Base-by-base conservation (phyloP, 2,329 filamentous ascomycete species). In the Botrytis medusae region DNA sequence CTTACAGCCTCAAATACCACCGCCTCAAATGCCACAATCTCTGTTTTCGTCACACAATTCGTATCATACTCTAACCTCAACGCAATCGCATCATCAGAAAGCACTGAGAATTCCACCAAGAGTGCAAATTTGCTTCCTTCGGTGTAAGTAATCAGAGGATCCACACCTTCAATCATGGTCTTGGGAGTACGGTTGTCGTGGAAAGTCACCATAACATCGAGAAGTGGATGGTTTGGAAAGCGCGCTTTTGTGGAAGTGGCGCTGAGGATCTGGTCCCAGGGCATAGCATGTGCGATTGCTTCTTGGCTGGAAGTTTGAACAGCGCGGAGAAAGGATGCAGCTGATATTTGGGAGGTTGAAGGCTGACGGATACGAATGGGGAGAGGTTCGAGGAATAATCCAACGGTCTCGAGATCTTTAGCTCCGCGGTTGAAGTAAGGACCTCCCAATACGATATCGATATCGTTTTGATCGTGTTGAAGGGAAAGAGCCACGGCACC, bases 261-360 rank as follows among this genome's bases (percentile, higher is more conserved):
- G 10, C 75, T n/a, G 18, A 80, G 74, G 42, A 82, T 79, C 44
- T 78, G 74, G 42, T 79, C 18, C 80, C 80, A 82, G 1, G 80
- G 79, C 2, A 82, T 62, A 2, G 76, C 79, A 51, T 81, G 77
- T 5, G 79, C 74, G 4, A 82, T 74, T 2, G 81, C 79, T 14
- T 74, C 68, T 68, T 77, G 76, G 22, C 76, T 77, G 2, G 76
- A 77, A 10, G 32, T 9, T 61, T 78, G 77, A 0, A 81, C 79
- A 0, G 57, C 34, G 14, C 34, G 54, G 1, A 46, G 71, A 40
- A 48, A 64, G 76, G 42, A 42, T 10, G 37, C 22, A 20, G 40
- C 18, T 29, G 51, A 4, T 18, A 6, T 1, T 7, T 48, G 29
- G 16, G 42, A 57, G 25, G 69, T n/a, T 20, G 25, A 37, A 5